Percentiles rank a stretch among this genome's conserved stretches.
These are phyloP conservation scores for Cladophialophora carrionii DNA, from an alignment of 2,329 filamentous ascomycete genomes.

Conservation along the genomic window DNA sequence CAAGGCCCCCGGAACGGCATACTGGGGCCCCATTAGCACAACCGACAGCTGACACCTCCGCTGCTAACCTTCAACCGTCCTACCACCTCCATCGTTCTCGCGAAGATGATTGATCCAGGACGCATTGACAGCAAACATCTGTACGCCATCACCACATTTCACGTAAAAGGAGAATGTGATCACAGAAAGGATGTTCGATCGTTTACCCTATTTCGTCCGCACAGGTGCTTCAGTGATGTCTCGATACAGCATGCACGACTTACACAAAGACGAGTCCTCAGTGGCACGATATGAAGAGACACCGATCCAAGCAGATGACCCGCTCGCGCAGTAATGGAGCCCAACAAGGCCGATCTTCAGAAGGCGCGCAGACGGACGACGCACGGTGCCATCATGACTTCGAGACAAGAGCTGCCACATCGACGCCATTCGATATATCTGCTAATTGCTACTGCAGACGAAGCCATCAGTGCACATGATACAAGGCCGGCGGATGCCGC, in stretches of 20 bases:
- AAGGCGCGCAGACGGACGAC: neutral
- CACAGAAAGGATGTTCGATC: neutral
- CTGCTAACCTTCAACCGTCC: neutral
- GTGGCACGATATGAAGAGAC: neutral
- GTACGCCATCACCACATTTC: conserved; percentile 8
- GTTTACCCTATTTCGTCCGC: neutral
- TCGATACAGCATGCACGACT: neutral
- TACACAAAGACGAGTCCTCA: neutral
- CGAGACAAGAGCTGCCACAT: neutral
- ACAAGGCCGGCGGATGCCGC: neutral
- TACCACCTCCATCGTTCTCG: conserved; percentile 3
- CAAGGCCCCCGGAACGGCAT: neutral
- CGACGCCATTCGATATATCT: neutral
- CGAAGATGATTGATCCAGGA: conserved; percentile 4
- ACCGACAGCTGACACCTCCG: conserved; percentile 4
- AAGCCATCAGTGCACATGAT: neutral
- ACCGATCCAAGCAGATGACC: neutral
- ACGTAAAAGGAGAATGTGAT: conserved; percentile 9
- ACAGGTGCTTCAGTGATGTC: neutral
- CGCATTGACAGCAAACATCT: conserved; percentile 3
- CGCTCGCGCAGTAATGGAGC: neutral
- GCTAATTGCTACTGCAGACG: neutral
- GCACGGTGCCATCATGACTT: neutral
- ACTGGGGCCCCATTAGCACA: neutral
- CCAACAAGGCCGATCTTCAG: neutral